Conservation (phyloP, 2,329 filamentous ascomycete species). For the Xylariomycetidae sp. region DNA sequence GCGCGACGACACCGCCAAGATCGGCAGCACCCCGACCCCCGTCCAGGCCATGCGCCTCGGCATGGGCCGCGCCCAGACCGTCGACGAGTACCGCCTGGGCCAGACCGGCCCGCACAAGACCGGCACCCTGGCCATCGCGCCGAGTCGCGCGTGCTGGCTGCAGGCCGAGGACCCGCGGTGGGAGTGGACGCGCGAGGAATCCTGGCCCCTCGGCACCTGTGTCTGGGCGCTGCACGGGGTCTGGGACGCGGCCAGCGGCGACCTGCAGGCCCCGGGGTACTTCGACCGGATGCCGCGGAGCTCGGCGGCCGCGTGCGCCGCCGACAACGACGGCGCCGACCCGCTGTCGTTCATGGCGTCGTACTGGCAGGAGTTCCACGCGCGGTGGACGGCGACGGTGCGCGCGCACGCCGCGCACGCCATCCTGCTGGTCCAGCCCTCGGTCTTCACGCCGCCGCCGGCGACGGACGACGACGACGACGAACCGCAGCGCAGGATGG, state of each 20-base stretch:
- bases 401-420: slow-evolving; percentile 7
- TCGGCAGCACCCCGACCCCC: slow-evolving; percentile 15
- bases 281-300: slow-evolving; percentile 11
- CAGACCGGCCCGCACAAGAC: slow-evolving; percentile 17
- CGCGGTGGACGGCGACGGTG: slow-evolving; percentile 10
- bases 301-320: slow-evolving; percentile 2
- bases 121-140: slow-evolving; percentile 10
- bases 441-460: slow-evolving; percentile 15
- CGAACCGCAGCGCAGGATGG: background rate
- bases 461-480: slow-evolving; percentile 1
- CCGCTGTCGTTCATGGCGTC: slow-evolving; percentile 14
- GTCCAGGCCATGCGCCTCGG: slow-evolving; percentile 16
- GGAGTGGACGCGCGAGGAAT: slow-evolving; percentile 10
- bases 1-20: slow-evolving; percentile 15
- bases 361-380: slow-evolving; percentile 17
- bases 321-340: slow-evolving; percentile 7
- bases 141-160: slow-evolving; percentile 14
- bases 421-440: slow-evolving; percentile 15
- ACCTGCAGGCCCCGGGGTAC: slow-evolving; percentile 12
- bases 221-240: slow-evolving; percentile 20
- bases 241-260: slow-evolving; percentile 13
- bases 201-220: slow-evolving; percentile 15
- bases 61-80: slow-evolving; percentile 13
- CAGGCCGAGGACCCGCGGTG: slow-evolving; percentile 14
- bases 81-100: slow-evolving; percentile 14